phyloP scores from a whole-genome alignment of 768 basidiomycete species.

The Leccinum pellstonianum region DNA sequence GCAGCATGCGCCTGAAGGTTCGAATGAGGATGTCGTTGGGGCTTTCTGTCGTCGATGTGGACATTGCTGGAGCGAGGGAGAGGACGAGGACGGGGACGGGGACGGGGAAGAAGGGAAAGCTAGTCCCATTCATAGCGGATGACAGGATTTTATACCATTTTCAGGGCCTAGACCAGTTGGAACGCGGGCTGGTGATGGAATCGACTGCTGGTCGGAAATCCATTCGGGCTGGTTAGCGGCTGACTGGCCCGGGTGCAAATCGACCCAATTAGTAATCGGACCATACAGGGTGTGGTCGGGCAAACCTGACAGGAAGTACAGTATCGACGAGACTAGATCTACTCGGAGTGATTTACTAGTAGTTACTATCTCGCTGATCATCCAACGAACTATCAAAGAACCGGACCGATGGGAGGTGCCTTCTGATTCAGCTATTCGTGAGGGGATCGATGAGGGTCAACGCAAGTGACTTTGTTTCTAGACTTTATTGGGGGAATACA shows the following conservation, averaged over 20 bases:
- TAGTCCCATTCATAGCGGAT: background rate
- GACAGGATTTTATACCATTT: background rate
- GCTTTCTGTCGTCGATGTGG: background rate
- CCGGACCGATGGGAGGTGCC: background rate
- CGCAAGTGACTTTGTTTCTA: background rate
- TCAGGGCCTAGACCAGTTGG: background rate
- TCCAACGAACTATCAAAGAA: too few relatives aligned
- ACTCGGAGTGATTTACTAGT: too few relatives aligned
- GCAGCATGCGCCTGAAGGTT: background rate
- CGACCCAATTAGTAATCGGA: background rate
- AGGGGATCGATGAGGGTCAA: background rate
- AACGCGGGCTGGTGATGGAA: background rate
- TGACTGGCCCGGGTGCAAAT: background rate
- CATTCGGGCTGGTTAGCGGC: background rate
- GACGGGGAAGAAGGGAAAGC: background rate
- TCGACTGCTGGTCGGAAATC: background rate
- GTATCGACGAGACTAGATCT: too few relatives aligned
- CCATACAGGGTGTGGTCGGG: background rate
- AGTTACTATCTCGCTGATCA: too few relatives aligned
- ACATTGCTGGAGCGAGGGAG: background rate
- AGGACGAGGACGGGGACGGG: background rate
- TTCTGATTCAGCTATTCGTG: slow-evolving; percentile 1
- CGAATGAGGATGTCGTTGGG: slow-evolving; percentile 5
- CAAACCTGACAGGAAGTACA: too few relatives aligned
- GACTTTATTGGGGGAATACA: background rate